phyloP scores from a whole-genome alignment of 2,329 filamentous ascomycete genomes.

The Alternaria sp. region DNA sequence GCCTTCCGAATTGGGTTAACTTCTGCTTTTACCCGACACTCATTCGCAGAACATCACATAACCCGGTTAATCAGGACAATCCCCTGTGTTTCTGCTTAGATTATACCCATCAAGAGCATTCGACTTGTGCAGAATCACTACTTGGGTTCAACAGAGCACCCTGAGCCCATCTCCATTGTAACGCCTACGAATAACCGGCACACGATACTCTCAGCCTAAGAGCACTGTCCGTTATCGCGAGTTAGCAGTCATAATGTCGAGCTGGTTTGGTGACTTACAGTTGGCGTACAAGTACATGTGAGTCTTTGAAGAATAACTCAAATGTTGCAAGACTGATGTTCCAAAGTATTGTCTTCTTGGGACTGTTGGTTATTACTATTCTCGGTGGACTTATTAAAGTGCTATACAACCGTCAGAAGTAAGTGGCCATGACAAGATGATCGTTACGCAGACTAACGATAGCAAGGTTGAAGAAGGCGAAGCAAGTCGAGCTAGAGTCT shows the following conservation, averaged over 20 bases:
- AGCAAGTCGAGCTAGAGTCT: conserved; percentile 38
- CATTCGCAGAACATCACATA: conserved; percentile 4
- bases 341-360: conserved; percentile 48
- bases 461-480: conserved; percentile 43
- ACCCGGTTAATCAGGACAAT: conserved; percentile 14
- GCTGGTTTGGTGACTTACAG: conserved; percentile 48
- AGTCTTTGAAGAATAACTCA: conserved; percentile 7
- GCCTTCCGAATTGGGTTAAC: conserved; percentile 22
- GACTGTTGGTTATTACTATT: conserved; percentile 44
- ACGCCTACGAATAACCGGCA: not conserved
- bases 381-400: conserved; percentile 48
- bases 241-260: conserved; percentile 20
- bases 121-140: not conserved
- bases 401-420: conserved; percentile 49
- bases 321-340: conserved; percentile 7
- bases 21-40: conserved; percentile 30
- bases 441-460: conserved; percentile 20
- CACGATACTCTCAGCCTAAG: not conserved
- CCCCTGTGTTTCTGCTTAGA: conserved; percentile 6
- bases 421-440: conserved; percentile 19
- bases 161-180: not conserved
- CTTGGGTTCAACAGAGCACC: not conserved
- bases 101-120: too few species aligned
- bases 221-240: not conserved
- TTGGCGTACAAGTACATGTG: conserved; percentile 52